Conservation (phyloP, 768 basidiomycete species). For the Psilocybe sp. region DNA sequence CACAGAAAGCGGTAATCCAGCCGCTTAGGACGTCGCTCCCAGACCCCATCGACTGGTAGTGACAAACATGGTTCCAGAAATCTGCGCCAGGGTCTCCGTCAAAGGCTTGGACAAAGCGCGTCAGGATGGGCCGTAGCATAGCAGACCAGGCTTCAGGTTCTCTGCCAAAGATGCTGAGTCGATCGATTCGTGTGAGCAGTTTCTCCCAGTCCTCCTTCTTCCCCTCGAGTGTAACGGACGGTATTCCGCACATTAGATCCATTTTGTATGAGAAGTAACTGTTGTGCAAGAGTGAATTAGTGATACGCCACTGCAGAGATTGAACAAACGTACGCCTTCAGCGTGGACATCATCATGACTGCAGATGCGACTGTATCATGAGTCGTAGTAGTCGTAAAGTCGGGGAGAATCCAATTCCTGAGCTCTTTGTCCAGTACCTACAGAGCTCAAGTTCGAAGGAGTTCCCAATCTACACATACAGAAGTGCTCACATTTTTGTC, state of each 20-base stretch:
- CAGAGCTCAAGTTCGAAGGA: not conserved
- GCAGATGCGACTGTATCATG: slow-evolving; percentile 6
- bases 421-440: slow-evolving; percentile 9
- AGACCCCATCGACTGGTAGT: slow-evolving; percentile 2
- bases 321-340: not conserved
- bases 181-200: slow-evolving; percentile 17
- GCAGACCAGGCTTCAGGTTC: slow-evolving; percentile 15
- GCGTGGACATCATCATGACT: slow-evolving; percentile 5
- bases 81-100: slow-evolving; percentile 11
- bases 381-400: slow-evolving; percentile 5
- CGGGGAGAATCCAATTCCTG: slow-evolving; percentile 7
- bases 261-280: slow-evolving; percentile 12
- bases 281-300: not conserved
- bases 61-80: slow-evolving; percentile 15
- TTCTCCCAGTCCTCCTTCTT: slow-evolving; percentile 20
- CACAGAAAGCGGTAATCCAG: slow-evolving; percentile 22
- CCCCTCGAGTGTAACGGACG: slow-evolving; percentile 21
- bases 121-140: slow-evolving; percentile 14
- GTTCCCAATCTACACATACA: not conserved
- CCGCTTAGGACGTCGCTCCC: slow-evolving; percentile 13
- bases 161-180: slow-evolving; percentile 13
- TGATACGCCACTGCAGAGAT: slow-evolving; percentile 21
- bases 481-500: slow-evolving; percentile 16
- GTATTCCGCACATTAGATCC: slow-evolving; percentile 18
- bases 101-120: slow-evolving; percentile 20